Evolutionary conservation across 2,329 filamentous ascomycete species (phyloP), one percentile per base, ranked within the genome.

Genomic region (Bipolaris oryzae): DNA sequence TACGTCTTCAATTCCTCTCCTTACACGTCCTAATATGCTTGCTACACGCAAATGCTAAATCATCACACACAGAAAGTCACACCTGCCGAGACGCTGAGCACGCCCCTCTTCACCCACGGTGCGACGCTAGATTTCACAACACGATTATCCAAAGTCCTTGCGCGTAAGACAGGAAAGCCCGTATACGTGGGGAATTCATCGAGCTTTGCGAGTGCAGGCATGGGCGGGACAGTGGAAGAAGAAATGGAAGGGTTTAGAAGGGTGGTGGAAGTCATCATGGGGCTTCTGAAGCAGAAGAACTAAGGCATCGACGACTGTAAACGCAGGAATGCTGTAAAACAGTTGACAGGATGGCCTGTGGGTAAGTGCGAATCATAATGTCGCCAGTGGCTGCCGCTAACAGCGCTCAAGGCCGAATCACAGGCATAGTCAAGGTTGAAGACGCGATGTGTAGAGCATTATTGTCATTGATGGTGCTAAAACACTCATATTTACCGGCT

Each of bases 101-200:
- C 94, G 1, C 84, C 90, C 1, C 83, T 99, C 35, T 96, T 91
- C 76, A 85, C 86, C 0, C 85, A 89, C 28, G 87, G 92, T 68
- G 81, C 85, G 5, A 94, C 89, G 7, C 76, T 96, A 44, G 95
- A 98, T 75, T 96, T 97, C 74, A 89, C 94, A 1, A 91, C 88
- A 1, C 86, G 95, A 5, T 78, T 97, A 57, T 91, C 95, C 1
- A 95, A 91, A 74, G 83, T 96, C 2, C 77, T 98, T 13, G 90
- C 90, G n/a, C 85, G 87, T 51, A 89, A 86, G 66, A 85, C 88
- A 25, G 80, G 83, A 31, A 85, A 87, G 60, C 92, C 92, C 0
- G 88, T 91, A n/a, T 98, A 97, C 74, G 91, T 98, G 16, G 91
- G 91, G 20, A 96, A 91, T 72, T 96, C 92, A 33, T 87, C 96